Evolutionary conservation across 2,329 filamentous ascomycete species (phyloP), one percentile per base, ranked within the genome.

Genomic region (Knoxdaviesia proteae): DNA sequence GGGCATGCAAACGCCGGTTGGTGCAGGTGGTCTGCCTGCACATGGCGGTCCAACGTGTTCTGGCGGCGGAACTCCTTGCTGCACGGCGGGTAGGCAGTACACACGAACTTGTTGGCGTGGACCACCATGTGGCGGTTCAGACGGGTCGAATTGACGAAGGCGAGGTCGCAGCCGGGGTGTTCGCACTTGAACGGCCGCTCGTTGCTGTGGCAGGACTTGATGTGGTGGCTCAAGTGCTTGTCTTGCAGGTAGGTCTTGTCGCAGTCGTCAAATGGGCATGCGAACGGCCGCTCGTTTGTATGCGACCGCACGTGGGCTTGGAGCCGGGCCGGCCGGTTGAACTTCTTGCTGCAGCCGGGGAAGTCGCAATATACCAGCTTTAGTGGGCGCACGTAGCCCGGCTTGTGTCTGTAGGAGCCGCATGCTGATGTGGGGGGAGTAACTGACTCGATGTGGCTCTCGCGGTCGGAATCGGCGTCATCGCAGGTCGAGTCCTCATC

Each of bases 191-290:
- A 79, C 39, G 75, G 70, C 45, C 79, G 70, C 49, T 84, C 69
- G 43, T 74, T 65, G 20, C 72, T 79, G 56, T 94, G 88, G 7
- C 79, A 77, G 44, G 80, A 81, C 55, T 87, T 86, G 53, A 92
- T 61, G 56, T 96, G 88, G 49, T 86, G 79, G 46, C 80, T 77
- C 11, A 94, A 67, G 59, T 94, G 86, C 51, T 88, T 88, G 49
- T 84, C 74, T 47, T 90, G 82, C 9, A 84, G 71, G 56, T 93
- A 96, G 37, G 77, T 71, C 62, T 94, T 94, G 52, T 74, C 72
- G 54, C 88, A 96, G 37, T 61, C 76, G 5, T 68, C 61, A 47
- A 79, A 69, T 2, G 67, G 63, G 54, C 88, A 96, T 36, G 68
- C 66, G 57, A 81, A 92, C 0, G 84, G 77, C 1, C 87, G 75